Evolutionary conservation across 2,329 filamentous ascomycete genomes (phyloP).

Genomic region (Diaporthe caulivora): DNA sequence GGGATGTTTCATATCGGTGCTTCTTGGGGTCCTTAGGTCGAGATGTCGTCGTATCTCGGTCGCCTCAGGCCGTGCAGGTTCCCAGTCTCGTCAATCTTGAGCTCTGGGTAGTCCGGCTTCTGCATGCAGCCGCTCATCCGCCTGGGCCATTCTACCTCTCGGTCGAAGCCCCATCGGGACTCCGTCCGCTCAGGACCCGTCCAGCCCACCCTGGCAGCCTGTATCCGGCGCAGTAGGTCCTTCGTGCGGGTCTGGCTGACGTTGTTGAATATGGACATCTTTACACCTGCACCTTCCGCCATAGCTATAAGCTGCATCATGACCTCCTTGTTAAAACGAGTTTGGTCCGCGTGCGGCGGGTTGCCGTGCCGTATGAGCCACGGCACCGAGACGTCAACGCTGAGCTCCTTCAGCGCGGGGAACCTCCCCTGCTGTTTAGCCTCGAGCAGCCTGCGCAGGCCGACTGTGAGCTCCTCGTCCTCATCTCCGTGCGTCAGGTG

Average conservation of each 20-base stretch:
- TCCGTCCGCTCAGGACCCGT: slow-evolving; percentile 14
- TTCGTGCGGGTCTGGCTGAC: slow-evolving; percentile 17
- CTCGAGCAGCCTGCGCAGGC: slow-evolving; percentile 22
- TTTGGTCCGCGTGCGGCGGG: slow-evolving; percentile 18
- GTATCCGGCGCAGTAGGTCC: neutral
- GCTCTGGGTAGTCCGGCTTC: slow-evolving; percentile 26
- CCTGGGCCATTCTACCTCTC: slow-evolving; percentile 20
- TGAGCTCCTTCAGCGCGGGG: slow-evolving; percentile 2
- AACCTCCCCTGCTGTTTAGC: slow-evolving; percentile 18
- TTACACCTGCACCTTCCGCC: neutral
- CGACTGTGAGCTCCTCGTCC: slow-evolving; percentile 27
- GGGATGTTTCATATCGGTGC: neutral
- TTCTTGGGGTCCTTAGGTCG: neutral
- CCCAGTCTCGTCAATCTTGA: slow-evolving; percentile 23
- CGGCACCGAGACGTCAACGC: slow-evolving; percentile 10
- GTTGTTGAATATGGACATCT: slow-evolving; percentile 25
- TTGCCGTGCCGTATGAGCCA: slow-evolving; percentile 12
- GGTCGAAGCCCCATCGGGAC: slow-evolving; percentile 15
- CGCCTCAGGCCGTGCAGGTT: neutral
- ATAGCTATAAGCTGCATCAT: neutral
- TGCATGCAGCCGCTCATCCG: slow-evolving; percentile 30
- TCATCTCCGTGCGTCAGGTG: slow-evolving; percentile 30
- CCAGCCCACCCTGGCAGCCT: slow-evolving; percentile 15
- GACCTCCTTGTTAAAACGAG: slow-evolving; percentile 11
- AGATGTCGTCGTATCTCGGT: neutral